Conservation (phyloP, 768 basidiomycete species). For the Hygrophoropsis aurantiaca region DNA sequence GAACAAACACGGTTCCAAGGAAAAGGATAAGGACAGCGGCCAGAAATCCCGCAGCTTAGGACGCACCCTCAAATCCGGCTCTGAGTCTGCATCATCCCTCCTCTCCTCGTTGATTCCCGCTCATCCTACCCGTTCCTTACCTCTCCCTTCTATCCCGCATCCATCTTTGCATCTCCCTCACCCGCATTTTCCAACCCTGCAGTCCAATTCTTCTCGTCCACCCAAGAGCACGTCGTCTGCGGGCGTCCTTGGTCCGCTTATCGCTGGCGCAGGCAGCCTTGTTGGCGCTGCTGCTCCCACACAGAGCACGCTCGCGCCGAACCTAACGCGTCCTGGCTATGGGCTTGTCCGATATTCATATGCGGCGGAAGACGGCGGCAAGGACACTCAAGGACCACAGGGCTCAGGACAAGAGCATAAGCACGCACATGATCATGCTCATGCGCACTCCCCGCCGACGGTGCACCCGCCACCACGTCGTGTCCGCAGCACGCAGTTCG, state of each 20-base stretch:
- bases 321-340: slow-evolving; percentile 63
- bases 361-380: too few species aligned
- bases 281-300: slow-evolving; percentile 59
- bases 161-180: background rate
- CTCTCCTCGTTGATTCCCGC: slow-evolving; percentile 2
- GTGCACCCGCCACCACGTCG: slow-evolving; percentile 10
- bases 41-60: slow-evolving; percentile 7
- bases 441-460: background rate
- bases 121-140: slow-evolving; percentile 1
- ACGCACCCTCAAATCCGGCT: slow-evolving; percentile 17
- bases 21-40: too few species aligned
- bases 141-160: slow-evolving; percentile 15
- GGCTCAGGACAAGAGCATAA: background rate
- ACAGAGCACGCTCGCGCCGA: slow-evolving; percentile 49
- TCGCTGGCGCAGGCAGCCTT: slow-evolving; percentile 67
- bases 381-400: background rate
- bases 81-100: slow-evolving; percentile 23
- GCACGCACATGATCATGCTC: background rate
- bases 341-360: slow-evolving; percentile 61
- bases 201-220: slow-evolving; percentile 2
- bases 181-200: too few species aligned
- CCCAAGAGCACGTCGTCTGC: slow-evolving; percentile 32
- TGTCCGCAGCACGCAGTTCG: slow-evolving; percentile 12
- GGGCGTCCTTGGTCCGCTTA: slow-evolving; percentile 69
- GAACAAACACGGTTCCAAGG: too few species aligned